Percentiles rank a stretch among this genome's conserved stretches.
Evolutionary conservation across 202 grass and related monocot genomes (phyloP).

Genomic region (Hordeum pubiflorum): DNA sequence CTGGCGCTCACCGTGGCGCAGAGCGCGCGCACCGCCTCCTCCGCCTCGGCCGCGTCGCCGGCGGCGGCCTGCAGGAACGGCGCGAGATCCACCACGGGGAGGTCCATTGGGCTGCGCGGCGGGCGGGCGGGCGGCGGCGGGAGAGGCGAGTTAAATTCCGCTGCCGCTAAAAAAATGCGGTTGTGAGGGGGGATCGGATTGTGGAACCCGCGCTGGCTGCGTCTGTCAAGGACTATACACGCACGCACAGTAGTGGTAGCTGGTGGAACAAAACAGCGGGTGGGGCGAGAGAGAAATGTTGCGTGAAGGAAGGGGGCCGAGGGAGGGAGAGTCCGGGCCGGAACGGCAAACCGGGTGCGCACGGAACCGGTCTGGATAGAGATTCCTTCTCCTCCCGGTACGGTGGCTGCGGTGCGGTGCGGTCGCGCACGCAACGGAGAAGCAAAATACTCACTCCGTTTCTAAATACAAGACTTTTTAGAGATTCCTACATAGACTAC

Average conservation of each 20-base stretch:
- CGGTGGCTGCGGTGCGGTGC: background rate
- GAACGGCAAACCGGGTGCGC: conserved; percentile 25
- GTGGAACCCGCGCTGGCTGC: background rate
- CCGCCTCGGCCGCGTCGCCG: conserved; percentile 10
- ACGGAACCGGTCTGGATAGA: conserved; percentile 36
- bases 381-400: background rate
- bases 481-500: no score
- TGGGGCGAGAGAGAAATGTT: conserved; percentile 2
- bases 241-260: background rate
- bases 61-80: conserved; percentile 48
- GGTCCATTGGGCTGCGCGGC: conserved; percentile 52
- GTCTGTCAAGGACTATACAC: background rate
- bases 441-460: no score
- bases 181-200: background rate
- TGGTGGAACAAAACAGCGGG: background rate
- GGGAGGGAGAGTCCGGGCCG: conserved; percentile 1
- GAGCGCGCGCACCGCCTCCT: conserved; percentile 41
- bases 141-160: conserved; percentile 24
- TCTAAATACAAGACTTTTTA: no score
- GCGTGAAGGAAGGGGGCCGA: conserved; percentile 37
- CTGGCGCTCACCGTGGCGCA: conserved; percentile 78
- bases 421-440: background rate
- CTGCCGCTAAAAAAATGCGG: background rate
- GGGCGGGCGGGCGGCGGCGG: background rate
- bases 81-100: conserved; percentile 79